phyloP scores from a whole-genome alignment of 345 rosid species.

The Gossypium longicalyx region DNA sequence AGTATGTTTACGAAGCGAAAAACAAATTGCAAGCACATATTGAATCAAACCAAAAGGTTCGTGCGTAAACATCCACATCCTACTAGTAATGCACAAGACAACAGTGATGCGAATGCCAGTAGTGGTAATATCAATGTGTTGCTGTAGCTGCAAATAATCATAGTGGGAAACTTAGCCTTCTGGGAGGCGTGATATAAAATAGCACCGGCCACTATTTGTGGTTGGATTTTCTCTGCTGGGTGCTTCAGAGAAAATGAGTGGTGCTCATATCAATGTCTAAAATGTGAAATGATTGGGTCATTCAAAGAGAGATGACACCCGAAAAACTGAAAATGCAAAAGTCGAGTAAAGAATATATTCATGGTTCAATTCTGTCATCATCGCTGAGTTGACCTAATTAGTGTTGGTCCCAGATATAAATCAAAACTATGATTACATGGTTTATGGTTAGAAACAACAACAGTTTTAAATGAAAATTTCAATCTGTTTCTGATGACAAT shows the following conservation, averaged over 20 bases:
- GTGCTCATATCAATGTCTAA: neutral
- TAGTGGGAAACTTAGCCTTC: neutral
- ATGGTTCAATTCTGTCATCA: conserved; percentile 4
- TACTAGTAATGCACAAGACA: neutral
- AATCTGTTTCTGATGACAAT: neutral
- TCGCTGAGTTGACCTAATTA: neutral
- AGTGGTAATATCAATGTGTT: neutral
- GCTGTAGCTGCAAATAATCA: neutral
- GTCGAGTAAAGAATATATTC: neutral
- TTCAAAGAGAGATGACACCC: neutral
- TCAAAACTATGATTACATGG: neutral
- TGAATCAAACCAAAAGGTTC: too few relatives aligned
- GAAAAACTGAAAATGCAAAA: neutral
- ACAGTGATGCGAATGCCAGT: neutral
- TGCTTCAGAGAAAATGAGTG: neutral
- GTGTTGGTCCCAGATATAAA: neutral
- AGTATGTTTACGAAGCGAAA: too few relatives aligned
- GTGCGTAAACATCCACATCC: neutral
- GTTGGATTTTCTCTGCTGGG: neutral
- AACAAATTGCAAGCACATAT: too few relatives aligned
- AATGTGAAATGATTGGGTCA: neutral
- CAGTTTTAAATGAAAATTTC: neutral
- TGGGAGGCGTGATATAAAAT: neutral
- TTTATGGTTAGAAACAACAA: neutral
- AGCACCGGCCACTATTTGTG: neutral